Evolutionary conservation across 305 asterid species (phyloP), one percentile per base, ranked within the genome.

Genomic region (Caryopteris hybrid): DNA sequence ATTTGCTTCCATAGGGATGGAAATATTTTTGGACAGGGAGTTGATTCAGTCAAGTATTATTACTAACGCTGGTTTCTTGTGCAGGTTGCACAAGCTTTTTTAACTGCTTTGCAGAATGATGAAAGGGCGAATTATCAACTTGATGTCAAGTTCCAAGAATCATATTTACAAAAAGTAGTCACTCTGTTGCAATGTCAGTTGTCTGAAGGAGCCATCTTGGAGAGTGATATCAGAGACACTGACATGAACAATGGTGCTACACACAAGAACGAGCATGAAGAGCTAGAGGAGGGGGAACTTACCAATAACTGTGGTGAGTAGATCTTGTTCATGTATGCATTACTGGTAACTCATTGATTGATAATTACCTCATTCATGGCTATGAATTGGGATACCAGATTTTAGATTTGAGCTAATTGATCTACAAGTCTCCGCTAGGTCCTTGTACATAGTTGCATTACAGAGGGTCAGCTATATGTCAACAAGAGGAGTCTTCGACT

Each of bases 211-310:
- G 95, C 94, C 58, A 84, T 87, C 76, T 78, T 83, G 74, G 92
- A 84, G 70, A 80, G 74, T 78, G 80, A 64, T 61, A 21, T 78
- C 60, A 77, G 64, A 42, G 84, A 53, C 42, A 51, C 67, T 41
- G 86, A 77, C 50, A 48, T 17, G 70, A 83, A 73, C 52, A 69
- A 50, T 69, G 56, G 65, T 79, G 74, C 74, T 73, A 68, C 48
- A 54, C 81, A 76, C 47, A 83, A 55, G 56, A 78, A 66, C 78
- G 79, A 52, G 66, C 36, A 76, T 69, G 96, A 86, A n/a, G 99
- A 94, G 68, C 87, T 89, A 68, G 99, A 94, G 84, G 99, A 94
- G 74, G 99, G 99, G 53, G 99, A 94, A 76, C 99, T 94, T 77
- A 77, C 92, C 38, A 82, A 76, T 74, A 86, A 91, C 74, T 84